Percentiles rank a stretch among this genome's conserved stretches.
Conservation (phyloP, 2,329 filamentous ascomycete species). For the Cercospora nicotianae region DNA sequence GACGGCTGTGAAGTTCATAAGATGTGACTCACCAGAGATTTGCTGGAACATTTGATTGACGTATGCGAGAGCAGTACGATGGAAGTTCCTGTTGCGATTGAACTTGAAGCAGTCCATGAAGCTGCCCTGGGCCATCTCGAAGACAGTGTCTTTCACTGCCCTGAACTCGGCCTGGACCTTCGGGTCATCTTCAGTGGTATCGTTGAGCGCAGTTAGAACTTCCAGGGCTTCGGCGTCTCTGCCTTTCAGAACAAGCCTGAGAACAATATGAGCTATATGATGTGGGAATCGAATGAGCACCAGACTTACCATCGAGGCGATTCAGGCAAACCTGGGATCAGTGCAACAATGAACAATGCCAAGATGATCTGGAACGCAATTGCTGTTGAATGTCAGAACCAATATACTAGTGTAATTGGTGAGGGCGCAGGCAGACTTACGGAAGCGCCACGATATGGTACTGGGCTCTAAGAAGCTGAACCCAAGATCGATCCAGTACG, state of each 20-base stretch:
- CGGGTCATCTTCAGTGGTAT: slow-evolving; percentile 40
- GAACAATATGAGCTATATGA: not conserved
- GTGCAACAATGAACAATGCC: slow-evolving; percentile 52
- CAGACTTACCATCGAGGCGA: slow-evolving; percentile 53
- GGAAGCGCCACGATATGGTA: slow-evolving; percentile 56
- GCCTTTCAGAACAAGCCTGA: slow-evolving; percentile 38
- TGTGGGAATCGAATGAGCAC: not conserved
- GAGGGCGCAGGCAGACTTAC: not conserved
- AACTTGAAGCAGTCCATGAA: slow-evolving; percentile 38
- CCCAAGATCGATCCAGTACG: slow-evolving; percentile 55
- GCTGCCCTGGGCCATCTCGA: slow-evolving; percentile 38
- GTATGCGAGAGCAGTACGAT: slow-evolving; percentile 47
- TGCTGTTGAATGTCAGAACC: slow-evolving; percentile 25
- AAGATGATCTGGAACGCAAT: slow-evolving; percentile 60
- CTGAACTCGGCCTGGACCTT: slow-evolving; percentile 32
- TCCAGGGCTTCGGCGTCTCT: slow-evolving; percentile 39
- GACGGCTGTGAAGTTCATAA: not conserved
- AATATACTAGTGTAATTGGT: not conserved
- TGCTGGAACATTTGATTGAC: slow-evolving; percentile 51
- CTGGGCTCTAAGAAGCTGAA: slow-evolving; percentile 41
- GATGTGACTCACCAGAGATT: slow-evolving; percentile 32
- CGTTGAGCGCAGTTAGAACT: slow-evolving; percentile 38
- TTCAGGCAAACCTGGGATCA: slow-evolving; percentile 55
- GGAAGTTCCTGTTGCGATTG: slow-evolving; percentile 48
- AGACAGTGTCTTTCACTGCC: slow-evolving; percentile 42